Conservation (phyloP, 1,139 yeast species). For the Candida albicans region DNA sequence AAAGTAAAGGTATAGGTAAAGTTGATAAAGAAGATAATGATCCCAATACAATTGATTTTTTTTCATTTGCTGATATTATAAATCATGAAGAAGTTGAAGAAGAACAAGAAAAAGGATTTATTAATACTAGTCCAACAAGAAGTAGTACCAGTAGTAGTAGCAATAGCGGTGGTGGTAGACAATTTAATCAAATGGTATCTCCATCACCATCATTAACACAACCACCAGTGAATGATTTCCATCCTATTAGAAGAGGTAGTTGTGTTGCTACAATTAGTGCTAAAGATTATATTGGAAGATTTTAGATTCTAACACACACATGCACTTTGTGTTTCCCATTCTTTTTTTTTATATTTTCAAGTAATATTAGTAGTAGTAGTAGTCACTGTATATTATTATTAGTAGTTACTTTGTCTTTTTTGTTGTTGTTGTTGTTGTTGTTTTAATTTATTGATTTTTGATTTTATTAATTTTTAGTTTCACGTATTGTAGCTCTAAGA, state of each 20-base stretch:
- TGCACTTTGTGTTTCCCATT: not conserved
- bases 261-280: constrained; percentile 17
- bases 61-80: constrained; percentile 34
- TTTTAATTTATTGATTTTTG: too few relatives aligned
- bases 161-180: too few relatives aligned
- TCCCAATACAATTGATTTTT: constrained; percentile 25
- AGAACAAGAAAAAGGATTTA: constrained; percentile 3
- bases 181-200: not conserved
- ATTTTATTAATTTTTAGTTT: too few relatives aligned
- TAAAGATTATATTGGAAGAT: constrained; percentile 16
- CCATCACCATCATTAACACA: constrained; percentile 1
- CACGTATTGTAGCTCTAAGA: too few relatives aligned
- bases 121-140: not conserved
- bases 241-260: constrained; percentile 14
- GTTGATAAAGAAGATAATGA: not conserved
- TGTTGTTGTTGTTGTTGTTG: too few relatives aligned
- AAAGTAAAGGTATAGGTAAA: not conserved
- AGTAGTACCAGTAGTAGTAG: not conserved
- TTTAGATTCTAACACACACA: not conserved
- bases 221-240: constrained; percentile 2
- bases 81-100: constrained; percentile 15
- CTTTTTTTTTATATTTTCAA: not conserved
- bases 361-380: too few relatives aligned
- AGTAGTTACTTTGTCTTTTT: too few relatives aligned
- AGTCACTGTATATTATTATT: too few relatives aligned